phyloP scores from a whole-genome alignment of 768 basidiomycete genomes.

The Mycena albidolilacea region DNA sequence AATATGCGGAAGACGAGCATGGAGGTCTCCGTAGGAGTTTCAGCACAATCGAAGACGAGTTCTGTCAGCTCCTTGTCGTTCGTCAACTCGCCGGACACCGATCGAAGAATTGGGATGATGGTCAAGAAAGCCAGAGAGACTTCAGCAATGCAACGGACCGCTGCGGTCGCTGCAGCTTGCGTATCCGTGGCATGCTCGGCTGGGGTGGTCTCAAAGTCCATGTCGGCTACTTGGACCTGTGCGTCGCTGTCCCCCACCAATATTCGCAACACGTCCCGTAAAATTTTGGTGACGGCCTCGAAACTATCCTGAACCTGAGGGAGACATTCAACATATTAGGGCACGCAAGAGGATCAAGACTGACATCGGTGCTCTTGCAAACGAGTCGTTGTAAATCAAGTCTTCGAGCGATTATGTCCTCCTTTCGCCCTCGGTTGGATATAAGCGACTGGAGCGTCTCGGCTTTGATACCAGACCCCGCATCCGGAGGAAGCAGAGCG shows the following conservation, averaged over 20 bases:
- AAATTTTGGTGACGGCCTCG: constrained; percentile 40
- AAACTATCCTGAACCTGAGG: constrained; percentile 71
- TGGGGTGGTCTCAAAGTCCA: constrained; percentile 67
- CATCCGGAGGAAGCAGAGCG: constrained; percentile 63
- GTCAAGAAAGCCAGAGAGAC: constrained; percentile 74
- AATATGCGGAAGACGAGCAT: constrained; percentile 70
- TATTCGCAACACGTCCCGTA: constrained; percentile 61
- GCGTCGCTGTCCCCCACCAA: constrained; percentile 48
- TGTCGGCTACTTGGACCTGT: constrained; percentile 45
- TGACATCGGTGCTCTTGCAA: constrained; percentile 81
- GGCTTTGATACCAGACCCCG: constrained; percentile 74
- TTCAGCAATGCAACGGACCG: constrained; percentile 57
- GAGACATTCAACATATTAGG: constrained; percentile 1
- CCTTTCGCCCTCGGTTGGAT: constrained; percentile 26
- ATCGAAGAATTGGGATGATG: constrained; percentile 74
- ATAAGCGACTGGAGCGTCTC: constrained; percentile 61
- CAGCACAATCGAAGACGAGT: constrained; percentile 61
- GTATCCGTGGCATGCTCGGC: constrained; percentile 52
- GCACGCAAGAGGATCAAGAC: constrained; percentile 44
- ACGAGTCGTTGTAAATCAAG: constrained; percentile 67
- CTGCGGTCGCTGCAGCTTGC: constrained; percentile 45
- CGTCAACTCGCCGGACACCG: constrained; percentile 68
- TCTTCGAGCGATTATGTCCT: constrained; percentile 43
- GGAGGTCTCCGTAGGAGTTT: constrained; percentile 63
- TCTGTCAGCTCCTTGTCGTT: constrained; percentile 75